phyloP scores from a whole-genome alignment of 73 alveolate genomes.

The Diophrys appendiculata region DNA sequence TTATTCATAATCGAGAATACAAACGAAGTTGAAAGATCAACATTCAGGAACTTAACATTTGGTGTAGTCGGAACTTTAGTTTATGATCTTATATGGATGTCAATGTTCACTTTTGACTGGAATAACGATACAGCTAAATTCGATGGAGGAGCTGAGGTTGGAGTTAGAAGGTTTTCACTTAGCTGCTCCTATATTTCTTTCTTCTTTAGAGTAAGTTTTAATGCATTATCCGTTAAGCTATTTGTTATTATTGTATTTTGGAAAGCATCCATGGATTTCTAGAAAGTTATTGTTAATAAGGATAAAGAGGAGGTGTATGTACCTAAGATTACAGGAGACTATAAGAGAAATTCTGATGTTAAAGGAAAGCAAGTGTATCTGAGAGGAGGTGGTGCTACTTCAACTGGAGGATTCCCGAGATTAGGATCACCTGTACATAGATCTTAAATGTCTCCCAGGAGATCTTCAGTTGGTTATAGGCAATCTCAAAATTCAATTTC shows the following conservation, averaged over 20 bases:
- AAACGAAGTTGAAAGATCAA: constrained; percentile 14
- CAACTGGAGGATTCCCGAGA: background rate
- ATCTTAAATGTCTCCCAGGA: background rate
- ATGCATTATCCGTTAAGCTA: constrained; percentile 3
- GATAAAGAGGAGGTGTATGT: background rate
- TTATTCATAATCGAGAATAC: constrained; percentile 42
- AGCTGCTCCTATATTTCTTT: constrained; percentile 36
- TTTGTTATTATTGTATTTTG: constrained; percentile 48
- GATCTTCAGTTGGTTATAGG: too few relatives aligned
- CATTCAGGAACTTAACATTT: constrained; percentile 26
- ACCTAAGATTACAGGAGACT: background rate
- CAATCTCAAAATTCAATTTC: too few relatives aligned
- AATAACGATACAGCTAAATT: background rate
- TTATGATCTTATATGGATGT: constrained; percentile 52
- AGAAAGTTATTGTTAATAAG: background rate
- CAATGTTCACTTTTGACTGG: constrained; percentile 1
- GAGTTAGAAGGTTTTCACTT: constrained; percentile 33
- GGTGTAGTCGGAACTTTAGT: constrained; percentile 32
- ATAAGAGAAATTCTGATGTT: background rate
- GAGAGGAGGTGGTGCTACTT: background rate
- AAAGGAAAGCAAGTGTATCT: background rate
- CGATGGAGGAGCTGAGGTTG: constrained; percentile 36
- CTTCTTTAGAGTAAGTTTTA: constrained; percentile 39
- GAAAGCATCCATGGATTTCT: constrained; percentile 65
- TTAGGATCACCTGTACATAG: background rate